A percentile compares a stretch with the other conserved stretches of the same genome.
phyloP scores from a whole-genome alignment of 2,329 filamentous ascomycete species.

The Xylariaceae sp. region DNA sequence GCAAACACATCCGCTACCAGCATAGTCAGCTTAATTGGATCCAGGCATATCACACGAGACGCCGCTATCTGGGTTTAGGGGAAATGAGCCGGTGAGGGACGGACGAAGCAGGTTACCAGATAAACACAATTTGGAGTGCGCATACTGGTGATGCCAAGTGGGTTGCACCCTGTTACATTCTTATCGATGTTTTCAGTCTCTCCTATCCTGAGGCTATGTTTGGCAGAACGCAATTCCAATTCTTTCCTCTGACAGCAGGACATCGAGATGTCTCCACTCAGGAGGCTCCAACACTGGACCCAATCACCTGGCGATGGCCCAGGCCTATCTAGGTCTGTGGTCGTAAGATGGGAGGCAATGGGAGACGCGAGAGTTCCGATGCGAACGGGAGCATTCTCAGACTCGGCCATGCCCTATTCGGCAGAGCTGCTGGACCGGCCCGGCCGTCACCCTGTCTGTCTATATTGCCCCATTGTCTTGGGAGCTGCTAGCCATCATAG shows the following conservation, averaged over 20 bases:
- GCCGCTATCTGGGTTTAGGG: constrained; percentile 22
- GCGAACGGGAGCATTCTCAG: constrained; percentile 3
- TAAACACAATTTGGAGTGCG: constrained; percentile 20
- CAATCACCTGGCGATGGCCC: too few species aligned
- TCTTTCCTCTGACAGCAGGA: constrained; percentile 9
- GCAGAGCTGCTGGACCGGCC: background rate
- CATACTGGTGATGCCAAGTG: constrained; percentile 22
- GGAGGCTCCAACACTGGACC: too few species aligned
- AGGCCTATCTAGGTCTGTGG: too few species aligned
- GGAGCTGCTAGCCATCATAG: too few species aligned
- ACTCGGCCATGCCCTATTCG: background rate
- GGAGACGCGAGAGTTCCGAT: constrained; percentile 6
- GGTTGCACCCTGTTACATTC: constrained; percentile 19
- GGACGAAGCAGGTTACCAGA: constrained; percentile 24
- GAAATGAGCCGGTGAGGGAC: constrained; percentile 21
- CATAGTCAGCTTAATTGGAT: constrained; percentile 20
- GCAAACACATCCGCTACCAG: constrained; percentile 16
- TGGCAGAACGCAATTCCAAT: constrained; percentile 7
- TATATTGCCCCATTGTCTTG: constrained; percentile 1
- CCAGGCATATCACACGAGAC: constrained; percentile 21
- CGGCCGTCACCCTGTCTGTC: background rate
- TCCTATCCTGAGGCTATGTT: background rate
- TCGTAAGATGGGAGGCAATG: too few species aligned
- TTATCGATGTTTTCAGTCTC: constrained; percentile 1
- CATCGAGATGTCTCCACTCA: constrained; percentile 9